Percentiles rank a stretch among this genome's conserved stretches.
phyloP scores from a whole-genome alignment of 2,329 filamentous ascomycete genomes.

The Fusarium sp. region DNA sequence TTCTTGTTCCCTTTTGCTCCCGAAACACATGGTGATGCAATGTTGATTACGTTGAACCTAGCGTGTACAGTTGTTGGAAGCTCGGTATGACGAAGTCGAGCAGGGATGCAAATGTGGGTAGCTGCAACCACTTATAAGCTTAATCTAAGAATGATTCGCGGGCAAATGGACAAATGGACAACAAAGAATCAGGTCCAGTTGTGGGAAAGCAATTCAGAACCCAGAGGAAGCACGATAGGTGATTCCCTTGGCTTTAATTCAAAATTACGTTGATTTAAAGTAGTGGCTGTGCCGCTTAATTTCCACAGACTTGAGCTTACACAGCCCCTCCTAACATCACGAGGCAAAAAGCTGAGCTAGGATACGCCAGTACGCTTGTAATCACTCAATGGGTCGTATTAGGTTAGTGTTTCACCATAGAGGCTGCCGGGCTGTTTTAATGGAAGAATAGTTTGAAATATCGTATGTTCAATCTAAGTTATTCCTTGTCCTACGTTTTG shows the following conservation, averaged over 20 bases:
- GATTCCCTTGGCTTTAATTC: slow-evolving; percentile 12
- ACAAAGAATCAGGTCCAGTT: neutral
- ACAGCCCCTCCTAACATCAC: slow-evolving; percentile 27
- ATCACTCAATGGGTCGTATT: neutral
- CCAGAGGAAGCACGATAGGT: neutral
- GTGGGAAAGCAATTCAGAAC: neutral
- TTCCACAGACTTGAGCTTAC: slow-evolving; percentile 25
- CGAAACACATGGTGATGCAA: slow-evolving; percentile 62
- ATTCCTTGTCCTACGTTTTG: neutral
- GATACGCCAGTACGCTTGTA: neutral
- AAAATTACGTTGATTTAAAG: slow-evolving; percentile 11
- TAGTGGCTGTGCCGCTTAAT: slow-evolving; percentile 36
- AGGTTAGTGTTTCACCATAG: neutral
- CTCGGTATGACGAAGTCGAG: slow-evolving; percentile 30
- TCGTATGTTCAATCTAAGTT: neutral
- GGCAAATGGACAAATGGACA: neutral
- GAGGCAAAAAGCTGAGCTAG: neutral
- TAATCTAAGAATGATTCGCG: slow-evolving; percentile 15
- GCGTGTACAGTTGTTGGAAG: no score
- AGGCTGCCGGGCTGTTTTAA: neutral
- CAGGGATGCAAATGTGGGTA: slow-evolving; percentile 31
- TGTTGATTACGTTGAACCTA: neutral
- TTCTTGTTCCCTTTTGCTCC: slow-evolving; percentile 57
- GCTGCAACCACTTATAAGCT: slow-evolving; percentile 36
- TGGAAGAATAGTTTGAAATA: neutral